These are phyloP conservation scores for Cladophialophora carrionii DNA, from an alignment of 2,329 filamentous ascomycete genomes.

Conservation along the genomic window DNA sequence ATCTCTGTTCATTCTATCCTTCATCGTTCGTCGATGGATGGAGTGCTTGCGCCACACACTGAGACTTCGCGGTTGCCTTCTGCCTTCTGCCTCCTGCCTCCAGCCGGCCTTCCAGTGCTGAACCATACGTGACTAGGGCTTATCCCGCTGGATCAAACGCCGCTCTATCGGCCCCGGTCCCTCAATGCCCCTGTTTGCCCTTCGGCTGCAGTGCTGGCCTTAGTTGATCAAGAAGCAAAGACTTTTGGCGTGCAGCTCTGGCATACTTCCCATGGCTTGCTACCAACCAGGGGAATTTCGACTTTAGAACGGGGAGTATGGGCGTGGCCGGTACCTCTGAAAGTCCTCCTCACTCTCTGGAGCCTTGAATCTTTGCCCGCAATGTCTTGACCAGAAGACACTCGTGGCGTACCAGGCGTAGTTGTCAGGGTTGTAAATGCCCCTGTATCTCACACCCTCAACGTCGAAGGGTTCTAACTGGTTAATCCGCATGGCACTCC, in stretches of 20 bases:
- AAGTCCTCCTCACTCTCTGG: not conserved
- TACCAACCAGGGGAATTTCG: no score
- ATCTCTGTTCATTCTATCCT: not conserved
- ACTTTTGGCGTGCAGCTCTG: not conserved
- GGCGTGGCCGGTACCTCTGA: not conserved
- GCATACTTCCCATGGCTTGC: not conserved
- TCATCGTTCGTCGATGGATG: not conserved
- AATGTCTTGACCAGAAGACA: not conserved
- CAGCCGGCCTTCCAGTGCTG: not conserved
- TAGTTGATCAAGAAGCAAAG: not conserved
- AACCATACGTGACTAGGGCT: not conserved
- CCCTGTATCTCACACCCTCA: not conserved
- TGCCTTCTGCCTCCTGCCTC: not conserved
- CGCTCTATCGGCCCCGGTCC: not conserved
- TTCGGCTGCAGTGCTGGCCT: not conserved
- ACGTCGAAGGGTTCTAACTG: not conserved
- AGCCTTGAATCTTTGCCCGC: not conserved
- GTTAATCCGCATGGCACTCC: conserved; percentile 3
- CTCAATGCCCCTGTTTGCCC: not conserved
- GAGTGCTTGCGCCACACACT: not conserved
- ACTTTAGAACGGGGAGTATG: not conserved
- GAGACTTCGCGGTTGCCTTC: not conserved
- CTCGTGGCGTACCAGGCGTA: conserved; percentile 1
- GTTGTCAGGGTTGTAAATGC: not conserved
- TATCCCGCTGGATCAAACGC: not conserved